phyloP scores from a whole-genome alignment of 192 early-diverging fungal species.

The Umbelopsis vinacea region DNA sequence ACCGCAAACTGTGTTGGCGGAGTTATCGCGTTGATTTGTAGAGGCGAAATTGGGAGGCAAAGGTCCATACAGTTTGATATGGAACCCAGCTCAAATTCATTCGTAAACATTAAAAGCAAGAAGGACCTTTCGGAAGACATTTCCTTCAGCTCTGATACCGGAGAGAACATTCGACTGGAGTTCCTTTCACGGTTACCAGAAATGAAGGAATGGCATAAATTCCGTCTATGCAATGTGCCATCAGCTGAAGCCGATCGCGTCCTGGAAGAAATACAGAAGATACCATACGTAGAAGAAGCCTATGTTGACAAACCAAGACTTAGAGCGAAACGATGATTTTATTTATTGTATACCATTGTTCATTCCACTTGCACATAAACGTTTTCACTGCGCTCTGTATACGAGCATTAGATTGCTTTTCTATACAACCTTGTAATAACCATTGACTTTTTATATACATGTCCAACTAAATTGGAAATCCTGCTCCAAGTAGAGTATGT shows the following conservation, averaged over 20 bases:
- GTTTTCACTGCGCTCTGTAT: no score
- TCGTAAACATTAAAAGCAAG: conserved; percentile 6
- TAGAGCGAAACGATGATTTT: background rate
- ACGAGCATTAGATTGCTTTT: no score
- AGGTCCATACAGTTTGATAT: background rate
- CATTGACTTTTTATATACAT: no score
- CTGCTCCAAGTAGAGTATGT: no score
- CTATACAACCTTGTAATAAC: no score
- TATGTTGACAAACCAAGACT: background rate
- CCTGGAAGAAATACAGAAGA: background rate
- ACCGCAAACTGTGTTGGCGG: no score
- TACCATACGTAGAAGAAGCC: background rate
- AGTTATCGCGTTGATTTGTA: no score
- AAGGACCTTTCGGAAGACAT: background rate
- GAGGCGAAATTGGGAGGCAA: background rate
- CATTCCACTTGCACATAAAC: background rate
- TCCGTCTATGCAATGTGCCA: background rate
- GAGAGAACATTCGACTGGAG: background rate
- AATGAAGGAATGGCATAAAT: conserved; percentile 10
- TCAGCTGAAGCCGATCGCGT: background rate
- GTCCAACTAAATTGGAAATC: no score
- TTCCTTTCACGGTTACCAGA: background rate
- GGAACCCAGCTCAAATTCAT: background rate
- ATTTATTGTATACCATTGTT: background rate
- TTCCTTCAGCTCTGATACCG: background rate